These are phyloP conservation scores for Arthrobotrys iridis DNA, from an alignment of 2,329 filamentous ascomycete genomes.

Conservation along the genomic window DNA sequence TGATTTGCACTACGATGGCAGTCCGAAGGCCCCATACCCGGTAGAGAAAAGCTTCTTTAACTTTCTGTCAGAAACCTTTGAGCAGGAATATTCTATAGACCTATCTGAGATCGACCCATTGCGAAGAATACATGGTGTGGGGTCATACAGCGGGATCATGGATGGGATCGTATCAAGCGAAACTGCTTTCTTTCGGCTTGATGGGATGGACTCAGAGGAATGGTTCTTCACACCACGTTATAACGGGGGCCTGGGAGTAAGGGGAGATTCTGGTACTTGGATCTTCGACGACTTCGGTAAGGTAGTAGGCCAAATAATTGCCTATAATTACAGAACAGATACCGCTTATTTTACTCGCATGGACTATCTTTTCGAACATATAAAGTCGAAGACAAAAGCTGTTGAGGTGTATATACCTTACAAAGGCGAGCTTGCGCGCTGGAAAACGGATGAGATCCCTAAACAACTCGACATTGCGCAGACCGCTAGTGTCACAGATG, in stretches of 20 bases:
- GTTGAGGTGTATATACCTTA: slow-evolving; percentile 52
- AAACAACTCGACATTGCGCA: slow-evolving; percentile 33
- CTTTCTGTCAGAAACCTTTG: slow-evolving; percentile 53
- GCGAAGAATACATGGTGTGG: slow-evolving; percentile 46
- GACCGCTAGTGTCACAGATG: slow-evolving; percentile 44
- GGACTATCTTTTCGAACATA: slow-evolving; percentile 54
- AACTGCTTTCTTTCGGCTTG: slow-evolving; percentile 48
- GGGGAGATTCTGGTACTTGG: slow-evolving; percentile 52
- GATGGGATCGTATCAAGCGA: slow-evolving; percentile 52
- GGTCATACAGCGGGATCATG: slow-evolving; percentile 53
- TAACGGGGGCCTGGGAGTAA: slow-evolving; percentile 48
- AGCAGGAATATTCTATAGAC: slow-evolving; percentile 46
- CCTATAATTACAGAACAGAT: slow-evolving; percentile 53
- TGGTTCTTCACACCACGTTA: slow-evolving; percentile 54
- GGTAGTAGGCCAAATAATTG: slow-evolving; percentile 54
- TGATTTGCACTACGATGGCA: slow-evolving; percentile 51
- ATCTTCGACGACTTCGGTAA: slow-evolving; percentile 54
- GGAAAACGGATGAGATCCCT: slow-evolving; percentile 47
- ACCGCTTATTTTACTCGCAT: slow-evolving; percentile 51
- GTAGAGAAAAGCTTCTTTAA: slow-evolving; percentile 51
- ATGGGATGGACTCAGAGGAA: slow-evolving; percentile 53
- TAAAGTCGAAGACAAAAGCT: slow-evolving; percentile 52
- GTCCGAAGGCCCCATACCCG: slow-evolving; percentile 49
- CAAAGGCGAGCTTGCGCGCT: slow-evolving; percentile 48
- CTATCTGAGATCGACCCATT: slow-evolving; percentile 52